Percentiles rank a stretch among this genome's conserved stretches.
These are phyloP conservation scores for Saturnispora ahearnii DNA, from an alignment of 805 yeast genomes.

Conservation along the genomic window DNA sequence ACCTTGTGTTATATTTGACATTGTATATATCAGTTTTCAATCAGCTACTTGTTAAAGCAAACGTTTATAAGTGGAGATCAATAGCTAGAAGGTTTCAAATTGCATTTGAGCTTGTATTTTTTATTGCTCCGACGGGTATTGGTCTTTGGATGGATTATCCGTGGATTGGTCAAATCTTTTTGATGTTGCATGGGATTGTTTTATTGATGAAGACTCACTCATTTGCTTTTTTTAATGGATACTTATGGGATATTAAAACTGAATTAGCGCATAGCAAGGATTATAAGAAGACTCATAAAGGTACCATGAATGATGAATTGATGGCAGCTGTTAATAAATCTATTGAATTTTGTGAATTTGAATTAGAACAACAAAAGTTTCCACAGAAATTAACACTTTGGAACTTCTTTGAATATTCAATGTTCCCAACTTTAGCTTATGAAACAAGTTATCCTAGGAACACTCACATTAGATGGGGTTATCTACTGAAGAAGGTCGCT, in stretches of 20 bases:
- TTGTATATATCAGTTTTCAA: conserved; percentile 52
- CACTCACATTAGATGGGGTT: conserved; percentile 53
- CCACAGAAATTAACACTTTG: conserved; percentile 60
- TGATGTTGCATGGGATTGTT: conserved; percentile 77
- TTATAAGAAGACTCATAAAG: conserved; percentile 34
- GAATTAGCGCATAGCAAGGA: conserved; percentile 45
- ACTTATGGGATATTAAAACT: conserved; percentile 55
- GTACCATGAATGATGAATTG: conserved; percentile 25
- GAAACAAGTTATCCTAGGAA: conserved; percentile 80
- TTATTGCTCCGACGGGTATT: conserved; percentile 45
- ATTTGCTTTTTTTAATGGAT: conserved; percentile 85
- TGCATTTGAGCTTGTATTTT: conserved; percentile 42
- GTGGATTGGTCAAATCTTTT: conserved; percentile 86
- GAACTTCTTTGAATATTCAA: conserved; percentile 69
- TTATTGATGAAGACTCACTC: conserved; percentile 94
- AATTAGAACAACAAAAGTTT: conserved; percentile 57
- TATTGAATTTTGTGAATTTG: conserved; percentile 62
- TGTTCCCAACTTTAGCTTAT: conserved; percentile 86
- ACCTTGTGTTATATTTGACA: conserved; percentile 61
- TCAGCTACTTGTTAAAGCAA: conserved; percentile 44
- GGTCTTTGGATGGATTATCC: conserved; percentile 54
- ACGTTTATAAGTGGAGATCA: conserved; percentile 47
- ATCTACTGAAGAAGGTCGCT: conserved; percentile 55
- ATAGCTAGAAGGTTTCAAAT: conserved; percentile 59
- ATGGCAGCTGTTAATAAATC: conserved; percentile 35